Evolutionary conservation across 306 rosid genomes (phyloP).

Genomic region (Acacia melanoxylon): DNA sequence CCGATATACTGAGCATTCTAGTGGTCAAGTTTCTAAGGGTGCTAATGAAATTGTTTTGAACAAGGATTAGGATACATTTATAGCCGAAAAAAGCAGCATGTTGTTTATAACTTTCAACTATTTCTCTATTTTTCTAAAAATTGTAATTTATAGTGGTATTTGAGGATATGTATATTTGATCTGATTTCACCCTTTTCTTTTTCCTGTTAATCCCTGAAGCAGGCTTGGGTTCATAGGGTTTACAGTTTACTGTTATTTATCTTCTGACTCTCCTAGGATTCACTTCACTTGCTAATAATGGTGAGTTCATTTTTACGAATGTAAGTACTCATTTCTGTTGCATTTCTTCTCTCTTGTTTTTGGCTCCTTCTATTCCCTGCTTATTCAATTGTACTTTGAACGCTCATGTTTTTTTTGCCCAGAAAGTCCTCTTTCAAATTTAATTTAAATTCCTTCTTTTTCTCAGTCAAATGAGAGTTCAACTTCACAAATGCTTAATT

Average conservation of each 20-base stretch:
- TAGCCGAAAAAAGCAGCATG: no score
- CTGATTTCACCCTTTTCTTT: no score
- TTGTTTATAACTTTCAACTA: no score
- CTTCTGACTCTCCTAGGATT: neutral
- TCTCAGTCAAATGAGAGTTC: constrained; percentile 1
- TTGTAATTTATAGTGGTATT: no score
- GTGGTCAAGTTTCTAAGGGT: no score
- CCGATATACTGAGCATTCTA: no score
- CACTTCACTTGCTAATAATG: neutral
- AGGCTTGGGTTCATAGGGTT: no score
- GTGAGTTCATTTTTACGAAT: neutral
- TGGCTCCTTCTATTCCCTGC: neutral
- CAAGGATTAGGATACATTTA: no score
- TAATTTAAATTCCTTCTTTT: neutral
- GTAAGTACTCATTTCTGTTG: neutral
- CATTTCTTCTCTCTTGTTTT: neutral
- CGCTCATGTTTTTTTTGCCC: neutral
- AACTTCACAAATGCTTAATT: neutral
- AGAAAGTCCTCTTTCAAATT: neutral
- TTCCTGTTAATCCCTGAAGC: no score
- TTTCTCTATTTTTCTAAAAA: no score
- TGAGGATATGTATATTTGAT: no score
- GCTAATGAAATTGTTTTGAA: no score
- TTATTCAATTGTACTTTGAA: neutral
- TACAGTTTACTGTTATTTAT: neutral